These are phyloP conservation scores for Perkinsus olseni DNA, from an alignment of 169 alveolate genomes.

Conservation along the genomic window DNA sequence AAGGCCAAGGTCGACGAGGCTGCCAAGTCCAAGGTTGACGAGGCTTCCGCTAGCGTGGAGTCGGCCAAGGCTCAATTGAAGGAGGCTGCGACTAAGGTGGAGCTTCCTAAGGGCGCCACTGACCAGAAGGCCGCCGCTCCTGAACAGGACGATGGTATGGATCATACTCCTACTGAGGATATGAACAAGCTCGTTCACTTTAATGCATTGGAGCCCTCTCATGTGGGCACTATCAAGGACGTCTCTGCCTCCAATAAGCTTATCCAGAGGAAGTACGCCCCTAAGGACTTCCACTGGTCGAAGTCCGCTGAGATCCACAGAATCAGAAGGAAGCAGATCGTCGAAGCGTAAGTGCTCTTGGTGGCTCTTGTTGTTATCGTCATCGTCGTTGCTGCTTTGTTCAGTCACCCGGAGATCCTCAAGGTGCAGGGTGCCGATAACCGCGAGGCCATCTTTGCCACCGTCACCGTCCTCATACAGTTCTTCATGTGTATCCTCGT, in stretches of 20 bases:
- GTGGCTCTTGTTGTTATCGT: not conserved
- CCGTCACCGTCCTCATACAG: conserved; percentile 8
- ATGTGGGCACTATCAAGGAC: not conserved
- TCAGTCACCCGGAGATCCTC: conserved; percentile 36
- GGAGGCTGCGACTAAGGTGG: not conserved
- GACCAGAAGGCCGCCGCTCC: not conserved
- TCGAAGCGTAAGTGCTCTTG: not conserved
- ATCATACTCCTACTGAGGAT: not conserved
- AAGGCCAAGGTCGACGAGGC: not conserved
- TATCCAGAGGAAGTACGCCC: not conserved
- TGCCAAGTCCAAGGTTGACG: too few species aligned
- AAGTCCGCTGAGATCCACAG: not conserved
- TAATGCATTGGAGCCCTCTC: not conserved
- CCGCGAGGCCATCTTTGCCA: conserved; percentile 19
- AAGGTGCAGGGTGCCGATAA: conserved; percentile 25
- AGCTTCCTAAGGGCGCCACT: not conserved
- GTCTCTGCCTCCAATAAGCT: not conserved
- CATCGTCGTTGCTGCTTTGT: not conserved
- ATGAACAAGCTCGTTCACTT: not conserved
- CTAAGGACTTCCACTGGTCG: not conserved
- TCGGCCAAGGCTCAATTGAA: not conserved
- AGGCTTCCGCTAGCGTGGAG: not conserved
- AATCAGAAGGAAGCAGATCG: not conserved
- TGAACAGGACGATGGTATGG: not conserved
- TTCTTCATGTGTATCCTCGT: conserved; percentile 11